Percentiles rank a stretch among this genome's conserved stretches.
Conservation (phyloP, 208 protist genomes). For the Crithidia acanthocephali region DNA sequence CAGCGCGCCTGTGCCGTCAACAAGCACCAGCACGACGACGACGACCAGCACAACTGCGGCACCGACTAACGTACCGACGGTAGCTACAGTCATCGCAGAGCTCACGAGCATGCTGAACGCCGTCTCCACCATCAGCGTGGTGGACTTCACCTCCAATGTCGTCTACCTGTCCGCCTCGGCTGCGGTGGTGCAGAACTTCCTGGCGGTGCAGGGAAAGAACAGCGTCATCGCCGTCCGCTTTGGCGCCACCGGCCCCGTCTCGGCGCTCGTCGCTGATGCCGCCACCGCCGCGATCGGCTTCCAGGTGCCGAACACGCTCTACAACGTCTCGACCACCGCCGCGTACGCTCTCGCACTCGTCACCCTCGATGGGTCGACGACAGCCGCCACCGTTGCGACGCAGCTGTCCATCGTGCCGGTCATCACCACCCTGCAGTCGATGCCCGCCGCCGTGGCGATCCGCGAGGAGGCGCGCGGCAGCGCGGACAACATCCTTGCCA, state of each 20-base stretch:
- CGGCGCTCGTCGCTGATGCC: conserved; percentile 18
- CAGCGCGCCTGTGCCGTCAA: conserved; percentile 27
- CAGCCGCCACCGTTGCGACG: conserved; percentile 4
- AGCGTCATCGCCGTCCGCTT: conserved; percentile 31
- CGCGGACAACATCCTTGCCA: conserved; percentile 30
- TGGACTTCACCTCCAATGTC: conserved; percentile 42
- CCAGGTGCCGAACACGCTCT: conserved; percentile 30
- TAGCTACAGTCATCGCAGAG: conserved; percentile 30
- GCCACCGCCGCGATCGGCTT: conserved; percentile 17
- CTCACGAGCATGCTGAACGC: conserved; percentile 29
- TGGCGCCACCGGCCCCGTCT: conserved; percentile 24
- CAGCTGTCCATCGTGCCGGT: conserved; percentile 39
- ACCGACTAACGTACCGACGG: conserved; percentile 7
- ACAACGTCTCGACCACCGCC: conserved; percentile 16
- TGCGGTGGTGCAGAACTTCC: conserved; percentile 30
- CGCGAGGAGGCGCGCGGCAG: conserved; percentile 24
- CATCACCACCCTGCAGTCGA: conserved; percentile 33
- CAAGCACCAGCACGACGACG: conserved; percentile 24
- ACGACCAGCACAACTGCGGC: conserved; percentile 7
- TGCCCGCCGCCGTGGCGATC: conserved; percentile 25
- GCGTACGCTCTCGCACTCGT: conserved; percentile 15
- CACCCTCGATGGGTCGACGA: conserved; percentile 14
- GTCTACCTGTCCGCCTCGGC: conserved; percentile 26
- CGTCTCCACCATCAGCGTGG: conserved; percentile 34
- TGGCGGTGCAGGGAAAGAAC: conserved; percentile 8